Evolutionary conservation across 495 filamentous ascomycete genomes (phyloP).

Genomic region (Ramalina intermedia): DNA sequence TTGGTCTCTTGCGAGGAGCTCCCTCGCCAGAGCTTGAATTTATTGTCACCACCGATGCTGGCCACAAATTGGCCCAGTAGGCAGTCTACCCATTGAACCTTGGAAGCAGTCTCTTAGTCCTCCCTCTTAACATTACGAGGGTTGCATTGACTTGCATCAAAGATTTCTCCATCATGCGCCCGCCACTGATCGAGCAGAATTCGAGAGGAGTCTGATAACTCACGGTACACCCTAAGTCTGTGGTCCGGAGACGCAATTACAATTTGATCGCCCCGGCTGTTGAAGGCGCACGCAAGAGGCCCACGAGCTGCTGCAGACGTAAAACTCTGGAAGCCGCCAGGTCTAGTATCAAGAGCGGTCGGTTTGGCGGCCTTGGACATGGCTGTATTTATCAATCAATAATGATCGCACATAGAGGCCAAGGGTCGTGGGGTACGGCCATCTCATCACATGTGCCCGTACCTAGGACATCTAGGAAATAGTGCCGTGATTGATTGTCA

Average conservation of each 20-base stretch:
- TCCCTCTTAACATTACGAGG: neutral
- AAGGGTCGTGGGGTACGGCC: too few species aligned
- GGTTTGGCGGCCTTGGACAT: neutral
- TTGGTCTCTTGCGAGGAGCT: conserved; percentile 58
- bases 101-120: conserved; percentile 1
- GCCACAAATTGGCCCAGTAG: conserved; percentile 47
- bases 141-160: conserved; percentile 46
- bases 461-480: too few species aligned
- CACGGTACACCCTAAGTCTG: conserved; percentile 68
- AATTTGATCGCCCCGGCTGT: conserved; percentile 79
- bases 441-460: too few species aligned
- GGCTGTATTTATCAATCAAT: too few species aligned
- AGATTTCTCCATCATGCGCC: conserved; percentile 82
- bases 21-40: conserved; percentile 82
- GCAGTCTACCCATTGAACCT: conserved; percentile 71
- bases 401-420: too few species aligned
- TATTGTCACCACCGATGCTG: conserved; percentile 70
- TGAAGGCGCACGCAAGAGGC: conserved; percentile 38
- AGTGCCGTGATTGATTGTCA: too few species aligned
- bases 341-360: neutral
- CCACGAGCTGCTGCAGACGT: conserved; percentile 49
- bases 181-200: conserved; percentile 73
- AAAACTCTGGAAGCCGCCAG: conserved; percentile 46
- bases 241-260: conserved; percentile 87
- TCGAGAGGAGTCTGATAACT: conserved; percentile 28